phyloP scores from a whole-genome alignment of 805 yeast species.

The Barnettozyma californica region DNA sequence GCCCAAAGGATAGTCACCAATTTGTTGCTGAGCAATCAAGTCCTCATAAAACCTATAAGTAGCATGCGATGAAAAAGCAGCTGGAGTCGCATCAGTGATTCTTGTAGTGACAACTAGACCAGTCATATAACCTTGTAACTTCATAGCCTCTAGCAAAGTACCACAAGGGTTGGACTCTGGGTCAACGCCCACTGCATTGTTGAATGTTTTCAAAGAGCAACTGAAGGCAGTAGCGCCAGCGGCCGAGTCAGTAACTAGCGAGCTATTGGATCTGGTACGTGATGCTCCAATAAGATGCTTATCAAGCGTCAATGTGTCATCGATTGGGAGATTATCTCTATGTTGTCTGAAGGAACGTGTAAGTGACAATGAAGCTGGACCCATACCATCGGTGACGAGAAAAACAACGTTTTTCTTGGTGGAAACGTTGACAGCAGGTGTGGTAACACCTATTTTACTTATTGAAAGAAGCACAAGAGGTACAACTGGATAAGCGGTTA shows the following conservation, averaged over 20 bases:
- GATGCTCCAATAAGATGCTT: conserved; percentile 73
- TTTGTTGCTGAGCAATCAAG: conserved; percentile 79
- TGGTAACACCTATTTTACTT: background rate
- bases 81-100: conserved; percentile 94
- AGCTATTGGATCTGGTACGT: conserved; percentile 72
- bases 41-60: conserved; percentile 74
- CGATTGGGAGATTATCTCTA: conserved; percentile 46
- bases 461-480: background rate
- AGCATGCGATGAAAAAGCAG: conserved; percentile 79
- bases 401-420: conserved; percentile 71
- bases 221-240: conserved; percentile 97
- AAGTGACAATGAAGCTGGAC: conserved; percentile 79
- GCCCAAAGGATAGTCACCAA: conserved; percentile 79
- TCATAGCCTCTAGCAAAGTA: conserved; percentile 82
- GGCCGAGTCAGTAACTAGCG: conserved; percentile 88
- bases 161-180: conserved; percentile 73
- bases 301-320: conserved; percentile 60
- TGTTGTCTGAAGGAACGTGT: conserved; percentile 72
- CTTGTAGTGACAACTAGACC: conserved; percentile 92
- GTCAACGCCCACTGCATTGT: conserved; percentile 88
- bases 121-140: conserved; percentile 71
- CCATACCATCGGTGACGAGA: conserved; percentile 95
- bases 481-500: background rate
- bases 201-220: conserved; percentile 77
- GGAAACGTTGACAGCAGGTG: background rate